Evolutionary conservation across 257 asterid species (phyloP), one percentile per base, ranked within the genome.

Genomic region (Solanum sparsipilum): DNA sequence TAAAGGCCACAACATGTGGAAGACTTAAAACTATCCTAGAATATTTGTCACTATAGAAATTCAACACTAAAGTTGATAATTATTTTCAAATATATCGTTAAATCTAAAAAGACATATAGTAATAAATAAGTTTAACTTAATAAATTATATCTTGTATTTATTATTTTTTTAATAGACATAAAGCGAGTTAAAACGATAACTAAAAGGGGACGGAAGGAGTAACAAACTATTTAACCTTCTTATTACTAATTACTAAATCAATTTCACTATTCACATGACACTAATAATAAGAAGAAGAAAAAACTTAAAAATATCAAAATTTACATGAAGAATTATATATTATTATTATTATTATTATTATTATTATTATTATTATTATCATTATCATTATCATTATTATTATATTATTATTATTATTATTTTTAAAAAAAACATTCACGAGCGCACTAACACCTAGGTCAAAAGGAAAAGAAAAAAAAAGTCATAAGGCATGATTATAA

Each of bases 401-500:
- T 7, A 36, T 7, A 36, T 41, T 44, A 12, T 44, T 12, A 12
- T 44, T 44, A 44, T 41, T 11, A 11, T 46, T 44, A 7, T 21
- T 60, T 8, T 0, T 3, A 13, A 27, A 16, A 79, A 25, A 27
- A 46, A 29, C 9, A 79, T 41, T 81, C 85, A 81, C 85, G 25
- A 46, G 85, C 35, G 85, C 85, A 81, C 85, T 81, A 81, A 81
- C 85, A 81, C 41, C 39, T 27, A 81, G 68, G 85, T 81, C 85
- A 81, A 81, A 81, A 81, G 68, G 39, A 46, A 29, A 44, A 44
- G 12, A 27, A 16, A 29, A 44, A 9, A 38, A 20, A 35, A 7
- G 12, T 75, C 20, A 11, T 0, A 9, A 46, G 35, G 9, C 29
- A 81, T 44, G 27, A 81, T 25, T 79, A 79, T 79, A 25, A 79